Percentiles rank a stretch among this genome's conserved stretches.
phyloP scores from a whole-genome alignment of 192 early-diverging fungal species.

The Backusella morwellensis region DNA sequence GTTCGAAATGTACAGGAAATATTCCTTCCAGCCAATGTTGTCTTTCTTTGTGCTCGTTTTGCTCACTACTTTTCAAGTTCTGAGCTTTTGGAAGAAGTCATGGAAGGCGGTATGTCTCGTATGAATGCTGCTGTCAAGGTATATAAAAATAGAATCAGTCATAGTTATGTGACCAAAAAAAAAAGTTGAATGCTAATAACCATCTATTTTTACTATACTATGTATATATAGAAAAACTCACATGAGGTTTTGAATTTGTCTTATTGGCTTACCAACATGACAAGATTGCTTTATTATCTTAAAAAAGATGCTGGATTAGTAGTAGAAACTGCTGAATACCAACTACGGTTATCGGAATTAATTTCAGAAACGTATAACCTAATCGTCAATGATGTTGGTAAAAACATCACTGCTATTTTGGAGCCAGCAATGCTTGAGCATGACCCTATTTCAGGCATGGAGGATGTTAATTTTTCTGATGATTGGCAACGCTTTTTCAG shows the following conservation, averaged over 20 bases:
- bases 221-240: constrained; percentile 16
- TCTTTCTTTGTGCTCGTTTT: constrained; percentile 86
- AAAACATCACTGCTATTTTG: constrained; percentile 61
- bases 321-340: constrained; percentile 62
- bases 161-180: not conserved
- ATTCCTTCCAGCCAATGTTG: constrained; percentile 79
- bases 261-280: constrained; percentile 85
- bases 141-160: not conserved
- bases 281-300: constrained; percentile 80
- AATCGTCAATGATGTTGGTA: constrained; percentile 59
- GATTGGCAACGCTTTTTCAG: constrained; percentile 57
- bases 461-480: constrained; percentile 54
- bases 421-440: constrained; percentile 67
- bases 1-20: constrained; percentile 57
- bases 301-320: constrained; percentile 81
- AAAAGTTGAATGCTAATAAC: not conserved
- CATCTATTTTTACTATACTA: not conserved
- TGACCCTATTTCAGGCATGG: constrained; percentile 70
- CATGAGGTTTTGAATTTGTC: constrained; percentile 41
- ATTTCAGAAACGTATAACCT: constrained; percentile 68
- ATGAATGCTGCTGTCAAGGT: constrained; percentile 55
- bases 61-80: constrained; percentile 76
- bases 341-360: constrained; percentile 77
- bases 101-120: constrained; percentile 52
- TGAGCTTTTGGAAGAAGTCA: constrained; percentile 70